Conservation (phyloP, 805 yeast species). For the Sugiyamaella smithiae region DNA sequence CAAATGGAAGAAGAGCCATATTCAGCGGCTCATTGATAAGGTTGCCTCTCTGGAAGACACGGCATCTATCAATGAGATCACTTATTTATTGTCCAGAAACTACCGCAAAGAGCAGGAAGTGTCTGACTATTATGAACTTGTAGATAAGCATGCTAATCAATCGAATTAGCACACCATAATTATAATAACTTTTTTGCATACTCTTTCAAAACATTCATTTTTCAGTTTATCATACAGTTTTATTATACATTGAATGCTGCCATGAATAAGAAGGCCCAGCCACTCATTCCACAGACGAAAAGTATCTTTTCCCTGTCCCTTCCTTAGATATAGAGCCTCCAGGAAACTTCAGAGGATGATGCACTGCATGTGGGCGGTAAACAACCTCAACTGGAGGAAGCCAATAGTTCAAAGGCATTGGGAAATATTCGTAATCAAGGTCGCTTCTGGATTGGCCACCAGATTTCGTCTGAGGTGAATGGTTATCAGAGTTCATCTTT, state of each 20-base stretch:
- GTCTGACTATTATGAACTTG: conserved; percentile 3
- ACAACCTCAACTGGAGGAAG: conserved; percentile 55
- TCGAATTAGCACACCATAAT: not conserved
- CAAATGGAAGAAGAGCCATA: conserved; percentile 54
- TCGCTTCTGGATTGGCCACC: conserved; percentile 15
- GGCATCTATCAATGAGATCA: conserved; percentile 17
- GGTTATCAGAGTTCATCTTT: conserved; percentile 6
- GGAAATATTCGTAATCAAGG: conserved; percentile 47
- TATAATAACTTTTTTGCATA: too few species aligned
- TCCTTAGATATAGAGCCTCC: conserved; percentile 13
- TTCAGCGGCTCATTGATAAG: conserved; percentile 37
- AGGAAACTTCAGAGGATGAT: conserved; percentile 37
- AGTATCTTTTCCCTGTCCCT: conserved; percentile 23
- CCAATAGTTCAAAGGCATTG: conserved; percentile 50
- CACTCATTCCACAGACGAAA: conserved; percentile 25
- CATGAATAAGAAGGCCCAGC: too few species aligned
- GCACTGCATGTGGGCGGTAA: conserved; percentile 54
- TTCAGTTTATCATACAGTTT: not conserved
- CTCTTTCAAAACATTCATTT: not conserved
- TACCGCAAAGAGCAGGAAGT: not conserved
- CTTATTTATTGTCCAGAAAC: conserved; percentile 3
- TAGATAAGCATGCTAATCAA: conserved; percentile 7
- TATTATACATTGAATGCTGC: too few species aligned
- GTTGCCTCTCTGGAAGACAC: conserved; percentile 47
- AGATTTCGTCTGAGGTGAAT: conserved; percentile 5